A percentile compares a stretch with the other conserved stretches of the same genome.
Conservation (phyloP, 2,329 filamentous ascomycete genomes). For the Beauveria sp. region DNA sequence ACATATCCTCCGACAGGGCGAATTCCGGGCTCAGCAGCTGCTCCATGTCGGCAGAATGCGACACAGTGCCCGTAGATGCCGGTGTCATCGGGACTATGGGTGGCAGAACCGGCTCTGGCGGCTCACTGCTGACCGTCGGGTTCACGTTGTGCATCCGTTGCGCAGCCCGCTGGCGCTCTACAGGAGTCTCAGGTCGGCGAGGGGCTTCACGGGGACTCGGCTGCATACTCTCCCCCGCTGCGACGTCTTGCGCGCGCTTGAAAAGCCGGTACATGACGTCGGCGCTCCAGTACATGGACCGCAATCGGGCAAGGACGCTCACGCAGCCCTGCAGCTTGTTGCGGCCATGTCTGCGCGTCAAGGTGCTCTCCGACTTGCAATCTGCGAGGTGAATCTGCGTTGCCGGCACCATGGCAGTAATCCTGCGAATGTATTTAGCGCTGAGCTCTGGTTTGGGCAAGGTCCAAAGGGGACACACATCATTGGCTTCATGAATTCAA, state of each 20-base stretch:
- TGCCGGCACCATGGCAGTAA: slow-evolving; percentile 6
- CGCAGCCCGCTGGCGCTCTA: too few species aligned
- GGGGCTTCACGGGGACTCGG: not conserved
- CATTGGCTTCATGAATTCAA: slow-evolving; percentile 1
- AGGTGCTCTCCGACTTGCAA: not conserved
- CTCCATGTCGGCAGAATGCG: not conserved
- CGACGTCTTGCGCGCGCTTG: not conserved
- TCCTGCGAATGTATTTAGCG: not conserved
- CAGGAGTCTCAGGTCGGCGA: too few species aligned
- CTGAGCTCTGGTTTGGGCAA: too few species aligned
- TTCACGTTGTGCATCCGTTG: not conserved
- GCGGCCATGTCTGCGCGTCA: not conserved
- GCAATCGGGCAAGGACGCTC: not conserved
- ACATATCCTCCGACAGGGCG: not conserved
- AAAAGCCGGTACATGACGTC: slow-evolving; percentile 9
- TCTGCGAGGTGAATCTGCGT: slow-evolving; percentile 5
- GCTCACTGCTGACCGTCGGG: too few species aligned
- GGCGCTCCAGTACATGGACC: slow-evolving; percentile 5
- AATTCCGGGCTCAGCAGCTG: slow-evolving; percentile 1
- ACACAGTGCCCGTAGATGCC: not conserved
- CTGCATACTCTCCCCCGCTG: not conserved
- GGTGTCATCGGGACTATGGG: not conserved
- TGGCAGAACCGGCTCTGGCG: not conserved
- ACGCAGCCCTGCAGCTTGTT: slow-evolving; percentile 8
- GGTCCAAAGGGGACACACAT: not conserved